phyloP scores from a whole-genome alignment of 2,329 filamentous ascomycete species.

The Microsporum canis region DNA sequence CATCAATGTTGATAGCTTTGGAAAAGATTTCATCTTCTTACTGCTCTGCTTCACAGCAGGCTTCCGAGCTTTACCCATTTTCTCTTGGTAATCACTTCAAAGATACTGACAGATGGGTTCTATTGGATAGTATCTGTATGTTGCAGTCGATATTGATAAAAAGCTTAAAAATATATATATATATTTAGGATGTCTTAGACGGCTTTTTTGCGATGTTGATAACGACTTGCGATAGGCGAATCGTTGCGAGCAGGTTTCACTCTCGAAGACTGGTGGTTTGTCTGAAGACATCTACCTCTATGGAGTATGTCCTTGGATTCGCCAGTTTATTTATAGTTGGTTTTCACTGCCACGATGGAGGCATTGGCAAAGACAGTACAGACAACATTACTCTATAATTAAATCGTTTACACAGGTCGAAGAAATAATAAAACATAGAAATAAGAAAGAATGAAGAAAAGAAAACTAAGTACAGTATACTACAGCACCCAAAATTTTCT shows the following conservation, averaged over 20 bases:
- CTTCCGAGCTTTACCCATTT: conserved; percentile 21
- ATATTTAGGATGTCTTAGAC: too few species aligned
- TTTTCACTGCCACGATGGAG: not conserved
- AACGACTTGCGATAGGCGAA: too few species aligned
- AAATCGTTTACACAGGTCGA: not conserved
- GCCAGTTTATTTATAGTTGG: not conserved
- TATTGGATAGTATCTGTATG: too few species aligned
- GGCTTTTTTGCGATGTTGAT: too few species aligned
- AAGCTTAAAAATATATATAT: not conserved
- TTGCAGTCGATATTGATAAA: too few species aligned
- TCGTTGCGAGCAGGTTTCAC: too few species aligned
- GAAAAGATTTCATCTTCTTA: conserved; percentile 23
- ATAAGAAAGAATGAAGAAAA: not conserved
- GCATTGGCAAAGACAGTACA: not conserved
- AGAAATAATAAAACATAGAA: not conserved
- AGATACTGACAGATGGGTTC: not conserved
- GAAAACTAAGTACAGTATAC: not conserved
- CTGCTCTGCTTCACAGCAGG: conserved; percentile 11
- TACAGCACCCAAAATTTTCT: not conserved
- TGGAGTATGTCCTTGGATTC: too few species aligned
- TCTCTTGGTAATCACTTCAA: not conserved
- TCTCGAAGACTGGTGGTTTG: too few species aligned
- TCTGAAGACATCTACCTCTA: too few species aligned
- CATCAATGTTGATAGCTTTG: conserved; percentile 18
- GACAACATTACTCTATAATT: not conserved